These are phyloP conservation scores for Suzukiozyma palmioleophila DNA, from an alignment of 1,139 yeast species.

Conservation along the genomic window DNA sequence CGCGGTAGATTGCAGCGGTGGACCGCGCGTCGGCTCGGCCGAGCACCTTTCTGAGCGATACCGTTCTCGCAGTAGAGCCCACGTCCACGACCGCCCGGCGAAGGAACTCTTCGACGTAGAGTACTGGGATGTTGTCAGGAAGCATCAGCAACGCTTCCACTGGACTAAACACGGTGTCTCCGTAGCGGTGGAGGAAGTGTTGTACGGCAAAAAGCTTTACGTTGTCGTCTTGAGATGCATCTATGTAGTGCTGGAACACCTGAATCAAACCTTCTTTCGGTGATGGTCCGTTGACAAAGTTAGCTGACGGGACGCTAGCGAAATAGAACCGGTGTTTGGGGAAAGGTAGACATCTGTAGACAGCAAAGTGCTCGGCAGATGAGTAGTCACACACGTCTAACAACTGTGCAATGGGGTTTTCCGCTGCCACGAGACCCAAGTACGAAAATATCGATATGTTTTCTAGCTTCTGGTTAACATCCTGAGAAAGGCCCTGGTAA, in stretches of 20 bases:
- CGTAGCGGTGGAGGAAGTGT: slow-evolving; percentile 28
- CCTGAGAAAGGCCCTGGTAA: slow-evolving; percentile 1
- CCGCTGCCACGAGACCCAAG: slow-evolving; percentile 7
- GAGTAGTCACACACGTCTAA: slow-evolving; percentile 23
- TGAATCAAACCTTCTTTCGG: slow-evolving; percentile 9
- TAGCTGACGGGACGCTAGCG: not conserved
- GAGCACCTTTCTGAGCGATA: slow-evolving; percentile 23
- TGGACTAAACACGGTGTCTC: slow-evolving; percentile 16
- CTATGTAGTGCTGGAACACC: slow-evolving; percentile 22
- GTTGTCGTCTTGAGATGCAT: slow-evolving; percentile 9
- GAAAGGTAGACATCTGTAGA: slow-evolving; percentile 18
- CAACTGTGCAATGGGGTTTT: slow-evolving; percentile 8
- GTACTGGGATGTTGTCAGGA: slow-evolving; percentile 31
- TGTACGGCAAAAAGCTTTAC: slow-evolving; percentile 19
- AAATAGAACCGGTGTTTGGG: slow-evolving; percentile 20
- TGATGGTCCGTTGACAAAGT: not conserved
- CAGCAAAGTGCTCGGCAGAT: slow-evolving; percentile 31
- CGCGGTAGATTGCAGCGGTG: slow-evolving; percentile 13
- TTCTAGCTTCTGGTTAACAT: slow-evolving; percentile 4
- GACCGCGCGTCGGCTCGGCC: slow-evolving; percentile 25
- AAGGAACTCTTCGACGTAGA: slow-evolving; percentile 27
- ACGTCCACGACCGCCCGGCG: slow-evolving; percentile 17
- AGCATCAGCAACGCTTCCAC: slow-evolving; percentile 24
- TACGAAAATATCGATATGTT: slow-evolving; percentile 9
- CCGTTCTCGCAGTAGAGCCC: slow-evolving; percentile 17